phyloP scores from a whole-genome alignment of 192 early-diverging fungal species.

The Coemansia sp. region DNA sequence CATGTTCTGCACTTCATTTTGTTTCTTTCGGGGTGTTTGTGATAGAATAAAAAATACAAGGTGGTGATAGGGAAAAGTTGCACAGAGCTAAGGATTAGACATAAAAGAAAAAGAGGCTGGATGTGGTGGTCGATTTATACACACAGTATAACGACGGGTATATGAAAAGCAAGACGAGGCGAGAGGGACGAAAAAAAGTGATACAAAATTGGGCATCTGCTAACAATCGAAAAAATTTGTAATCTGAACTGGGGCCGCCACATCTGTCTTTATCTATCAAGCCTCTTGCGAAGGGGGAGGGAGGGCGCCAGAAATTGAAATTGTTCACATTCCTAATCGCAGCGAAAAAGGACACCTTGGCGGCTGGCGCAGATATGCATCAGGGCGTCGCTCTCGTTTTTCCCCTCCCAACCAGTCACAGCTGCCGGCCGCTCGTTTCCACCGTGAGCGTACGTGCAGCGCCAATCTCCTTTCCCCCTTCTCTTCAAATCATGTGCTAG shows the following conservation, averaged over 20 bases:
- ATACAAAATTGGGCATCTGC: not conserved
- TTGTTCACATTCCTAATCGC: slow-evolving; percentile 1
- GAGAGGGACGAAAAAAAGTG: not conserved
- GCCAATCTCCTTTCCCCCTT: slow-evolving; percentile 1
- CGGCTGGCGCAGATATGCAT: slow-evolving; percentile 5
- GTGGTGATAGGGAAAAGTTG: not conserved
- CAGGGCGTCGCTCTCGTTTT: not conserved
- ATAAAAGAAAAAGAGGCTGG: slow-evolving; percentile 3
- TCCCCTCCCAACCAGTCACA: not conserved
- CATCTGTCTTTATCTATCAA: slow-evolving; percentile 11
- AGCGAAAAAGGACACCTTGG: not conserved
- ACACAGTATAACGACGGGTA: slow-evolving; percentile 4
- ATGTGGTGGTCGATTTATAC: slow-evolving; percentile 1
- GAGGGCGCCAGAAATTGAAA: slow-evolving; percentile 3
- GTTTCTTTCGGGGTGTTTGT: not conserved
- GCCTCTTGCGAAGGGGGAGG: slow-evolving; percentile 1
- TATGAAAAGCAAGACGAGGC: not conserved
- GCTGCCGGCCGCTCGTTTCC: not conserved
- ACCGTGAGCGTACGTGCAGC: slow-evolving; percentile 7
- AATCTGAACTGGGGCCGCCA: not conserved
- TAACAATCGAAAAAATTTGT: not conserved
- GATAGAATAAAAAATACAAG: not conserved
- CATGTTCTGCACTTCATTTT: slow-evolving; percentile 56
- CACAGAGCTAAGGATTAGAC: not conserved
- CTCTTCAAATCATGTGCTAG: slow-evolving; percentile 5